Evolutionary conservation across 2,329 filamentous ascomycete species (phyloP).

Genomic region (Colletotrichum camelliae): DNA sequence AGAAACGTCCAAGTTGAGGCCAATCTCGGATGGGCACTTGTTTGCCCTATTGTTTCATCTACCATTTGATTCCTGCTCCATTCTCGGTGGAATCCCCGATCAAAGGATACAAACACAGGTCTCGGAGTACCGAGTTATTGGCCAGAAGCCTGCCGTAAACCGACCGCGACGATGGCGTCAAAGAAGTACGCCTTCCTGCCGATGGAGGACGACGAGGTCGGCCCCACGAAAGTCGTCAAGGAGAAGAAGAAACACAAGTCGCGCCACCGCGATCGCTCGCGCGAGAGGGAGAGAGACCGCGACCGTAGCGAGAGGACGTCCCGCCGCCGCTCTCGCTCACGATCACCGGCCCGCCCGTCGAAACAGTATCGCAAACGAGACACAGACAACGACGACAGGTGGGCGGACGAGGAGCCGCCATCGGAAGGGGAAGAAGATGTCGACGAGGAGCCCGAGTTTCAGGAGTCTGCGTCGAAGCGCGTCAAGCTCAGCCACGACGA

Average conservation of each 20-base stretch:
- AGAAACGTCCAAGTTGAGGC: not conserved
- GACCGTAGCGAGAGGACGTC: conserved; percentile 28
- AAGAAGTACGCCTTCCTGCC: conserved; percentile 72
- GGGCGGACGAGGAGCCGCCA: conserved; percentile 76
- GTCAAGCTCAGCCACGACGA: conserved; percentile 68
- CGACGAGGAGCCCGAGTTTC: conserved; percentile 63
- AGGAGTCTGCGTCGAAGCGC: conserved; percentile 74
- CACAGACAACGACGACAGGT: conserved; percentile 67
- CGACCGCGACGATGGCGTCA: conserved; percentile 44
- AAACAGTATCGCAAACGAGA: conserved; percentile 50
- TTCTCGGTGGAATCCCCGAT: not conserved
- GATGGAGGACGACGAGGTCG: conserved; percentile 70
- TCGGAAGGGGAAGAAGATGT: conserved; percentile 44
- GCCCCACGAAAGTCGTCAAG: conserved; percentile 56
- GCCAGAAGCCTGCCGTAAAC: not conserved
- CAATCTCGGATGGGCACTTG: not conserved
- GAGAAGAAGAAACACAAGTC: conserved; percentile 53
- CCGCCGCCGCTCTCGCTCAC: conserved; percentile 31
- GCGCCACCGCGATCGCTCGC: conserved; percentile 34
- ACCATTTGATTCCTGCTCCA: not conserved
- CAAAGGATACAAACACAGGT: rapidly evolving
- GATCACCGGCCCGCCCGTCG: conserved; percentile 39
- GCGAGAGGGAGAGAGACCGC: conserved; percentile 41
- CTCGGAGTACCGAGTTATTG: not conserved
- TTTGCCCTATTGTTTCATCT: not conserved